Percentiles rank a stretch among this genome's conserved stretches.
These are phyloP conservation scores for Pseudopithomyces maydicus DNA, from an alignment of 2,329 filamentous ascomycete species.

Conservation along the genomic window DNA sequence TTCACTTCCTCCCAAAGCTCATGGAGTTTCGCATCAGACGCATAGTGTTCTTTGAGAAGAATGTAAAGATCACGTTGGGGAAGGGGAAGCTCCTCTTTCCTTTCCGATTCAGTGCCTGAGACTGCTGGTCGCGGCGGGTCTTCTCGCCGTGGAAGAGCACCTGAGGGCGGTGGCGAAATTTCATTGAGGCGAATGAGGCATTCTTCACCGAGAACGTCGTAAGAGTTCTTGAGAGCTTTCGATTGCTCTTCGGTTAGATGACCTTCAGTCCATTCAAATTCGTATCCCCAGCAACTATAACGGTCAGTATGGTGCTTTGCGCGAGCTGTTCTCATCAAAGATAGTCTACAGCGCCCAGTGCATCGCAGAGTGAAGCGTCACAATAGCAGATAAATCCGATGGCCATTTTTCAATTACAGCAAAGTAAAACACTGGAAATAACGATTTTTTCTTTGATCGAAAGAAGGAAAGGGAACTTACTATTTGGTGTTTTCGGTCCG, in stretches of 20 bases:
- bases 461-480: conserved; percentile 36
- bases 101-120: conserved; percentile 32
- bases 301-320: conserved; percentile 14
- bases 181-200: conserved; percentile 67
- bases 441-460: background rate
- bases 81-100: conserved; percentile 38
- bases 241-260: conserved; percentile 67
- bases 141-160: conserved; percentile 46
- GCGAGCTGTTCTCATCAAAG: background rate
- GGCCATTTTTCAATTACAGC: no score
- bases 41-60: conserved; percentile 63
- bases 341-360: background rate
- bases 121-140: conserved; percentile 32
- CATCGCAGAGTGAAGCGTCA: background rate
- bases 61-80: conserved; percentile 65
- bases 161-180: conserved; percentile 58
- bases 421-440: no score
- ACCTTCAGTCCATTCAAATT: conserved; percentile 70
- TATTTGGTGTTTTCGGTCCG: conserved; percentile 50
- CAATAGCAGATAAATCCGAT: no score
- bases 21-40: conserved; percentile 59
- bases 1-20: conserved; percentile 70
- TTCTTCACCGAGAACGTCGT: conserved; percentile 71
- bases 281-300: conserved; percentile 65
- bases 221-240: conserved; percentile 65